Percentiles rank a stretch among this genome's conserved stretches.
phyloP scores from a whole-genome alignment of 2,329 filamentous ascomycete species.

The Gnomoniopsis sp. region DNA sequence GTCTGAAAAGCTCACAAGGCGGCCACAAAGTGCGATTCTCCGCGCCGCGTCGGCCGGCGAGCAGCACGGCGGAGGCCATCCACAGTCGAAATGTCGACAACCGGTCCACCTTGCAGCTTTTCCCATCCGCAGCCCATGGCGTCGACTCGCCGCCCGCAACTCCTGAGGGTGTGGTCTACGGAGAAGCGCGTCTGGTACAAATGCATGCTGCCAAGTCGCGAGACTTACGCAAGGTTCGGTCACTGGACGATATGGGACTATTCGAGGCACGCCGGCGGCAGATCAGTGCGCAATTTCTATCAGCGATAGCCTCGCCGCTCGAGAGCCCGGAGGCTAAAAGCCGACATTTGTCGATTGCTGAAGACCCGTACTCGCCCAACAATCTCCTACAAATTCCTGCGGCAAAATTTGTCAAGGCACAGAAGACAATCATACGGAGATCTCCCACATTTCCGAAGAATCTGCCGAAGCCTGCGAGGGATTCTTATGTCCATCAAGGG shows the following conservation, averaged over 20 bases:
- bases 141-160: slow-evolving; percentile 28
- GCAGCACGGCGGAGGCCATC: slow-evolving; percentile 34
- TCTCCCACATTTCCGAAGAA: slow-evolving; percentile 17
- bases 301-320: not conserved
- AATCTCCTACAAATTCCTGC: slow-evolving; percentile 22
- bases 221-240: slow-evolving; percentile 31
- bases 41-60: slow-evolving; percentile 24
- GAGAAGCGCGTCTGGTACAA: slow-evolving; percentile 37
- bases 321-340: slow-evolving; percentile 11
- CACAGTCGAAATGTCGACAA: slow-evolving; percentile 11
- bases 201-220: slow-evolving; percentile 27
- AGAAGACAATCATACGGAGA: slow-evolving; percentile 27
- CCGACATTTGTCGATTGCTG: slow-evolving; percentile 12
- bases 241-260: slow-evolving; percentile 28
- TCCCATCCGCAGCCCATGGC: slow-evolving; percentile 31
- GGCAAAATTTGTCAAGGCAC: slow-evolving; percentile 27
- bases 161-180: slow-evolving; percentile 36
- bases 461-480: slow-evolving; percentile 13
- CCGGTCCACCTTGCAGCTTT: not conserved
- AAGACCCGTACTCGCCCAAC: slow-evolving; percentile 9
- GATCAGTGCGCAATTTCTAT: not conserved
- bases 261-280: slow-evolving; percentile 1
- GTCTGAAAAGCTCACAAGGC: not conserved
- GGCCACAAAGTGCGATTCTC: not conserved
- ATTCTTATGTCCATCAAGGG: slow-evolving; percentile 37